Base-by-base conservation (phyloP, 2,329 filamentous ascomycete genomes). In the Neonectria coccinea region DNA sequence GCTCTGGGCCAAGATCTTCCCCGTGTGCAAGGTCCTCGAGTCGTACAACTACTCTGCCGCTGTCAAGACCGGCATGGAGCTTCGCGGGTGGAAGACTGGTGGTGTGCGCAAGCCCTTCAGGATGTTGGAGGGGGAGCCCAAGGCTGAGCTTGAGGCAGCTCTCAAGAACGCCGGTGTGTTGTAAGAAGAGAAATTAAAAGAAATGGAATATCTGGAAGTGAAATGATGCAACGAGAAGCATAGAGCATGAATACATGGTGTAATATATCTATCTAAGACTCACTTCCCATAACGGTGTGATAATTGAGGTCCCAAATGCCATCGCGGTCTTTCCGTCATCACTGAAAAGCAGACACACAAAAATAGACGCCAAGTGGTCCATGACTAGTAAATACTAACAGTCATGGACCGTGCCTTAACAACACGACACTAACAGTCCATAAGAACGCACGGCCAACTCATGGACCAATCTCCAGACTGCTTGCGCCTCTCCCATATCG, bases 21-120 rank as follows among this genome's bases (percentile, higher is more conserved):
- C 84, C 1, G 74, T 85, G 6, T 85, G 84, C 75, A 83, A 83
- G 70, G 83, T 84, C 45, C 68, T 85, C 5, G 84, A 85, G 71
- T 76, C 79, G 5, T 76, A 84, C 53, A 83, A 84, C 58, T 85
- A 85, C 63, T 75, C 78, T 0, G 74, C 80, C 6, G 81, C 81
- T 7, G 79, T 84, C 9, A 85, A 85, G 78, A 85, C 83, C 0
- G 84, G 79, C 0, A 80, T 85, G 72, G 83, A 85, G 70, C 61
- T 85, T 53, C 77, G 77, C 31, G 83, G 83, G 0, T 78, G 78
- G 70, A 72, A 75, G 45, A 84, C 83, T 0, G 84, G 84, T 18
- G 83, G 82, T 4, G 44, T 84, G 65, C 75, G 84, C 59, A 85
- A 84, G 76, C 84, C 84, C 0, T 85, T 85, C 71, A 71, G 75